Conservation (phyloP, 163 green algal genomes). For the Prototheca stagnorum region DNA sequence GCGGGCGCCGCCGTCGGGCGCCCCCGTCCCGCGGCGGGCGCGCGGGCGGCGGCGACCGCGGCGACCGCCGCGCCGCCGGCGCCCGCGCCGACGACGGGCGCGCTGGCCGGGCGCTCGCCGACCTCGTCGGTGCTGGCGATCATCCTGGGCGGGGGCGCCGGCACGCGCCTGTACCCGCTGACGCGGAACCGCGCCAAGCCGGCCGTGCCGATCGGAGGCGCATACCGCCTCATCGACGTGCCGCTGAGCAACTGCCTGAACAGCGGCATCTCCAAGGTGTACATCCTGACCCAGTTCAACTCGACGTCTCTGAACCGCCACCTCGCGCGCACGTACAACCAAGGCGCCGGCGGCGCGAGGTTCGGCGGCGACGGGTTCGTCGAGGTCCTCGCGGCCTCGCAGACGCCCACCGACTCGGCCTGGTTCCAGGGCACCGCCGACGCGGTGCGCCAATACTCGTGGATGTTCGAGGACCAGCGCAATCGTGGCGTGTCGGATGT, state of each 20-base stretch:
- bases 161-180: conserved; percentile 88
- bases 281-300: conserved; percentile 97
- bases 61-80: too few species aligned
- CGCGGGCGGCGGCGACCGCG: too few species aligned
- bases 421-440: conserved; percentile 96
- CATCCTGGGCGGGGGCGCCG: conserved; percentile 91
- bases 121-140: too few species aligned
- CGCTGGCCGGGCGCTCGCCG: too few species aligned
- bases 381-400: conserved; percentile 84
- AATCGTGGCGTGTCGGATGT: conserved; percentile 88
- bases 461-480: conserved; percentile 93
- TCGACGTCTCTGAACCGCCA: conserved; percentile 91
- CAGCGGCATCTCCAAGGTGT: conserved; percentile 91
- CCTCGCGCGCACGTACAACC: conserved; percentile 71
- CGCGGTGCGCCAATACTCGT: conserved; percentile 90
- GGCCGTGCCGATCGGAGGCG: conserved; percentile 74
- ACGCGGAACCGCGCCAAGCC: conserved; percentile 93
- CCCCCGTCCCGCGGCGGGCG: too few species aligned
- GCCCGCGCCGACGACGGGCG: too few species aligned
- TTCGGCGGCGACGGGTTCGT: conserved; percentile 81
- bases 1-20: too few species aligned
- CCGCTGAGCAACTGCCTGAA: conserved; percentile 99
- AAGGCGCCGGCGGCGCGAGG: conserved; percentile 34
- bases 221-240: conserved; percentile 94
- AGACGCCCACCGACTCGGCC: conserved; percentile 71